phyloP scores from a whole-genome alignment of 2,329 filamentous ascomycete genomes.

The Juglanconis oblonga region DNA sequence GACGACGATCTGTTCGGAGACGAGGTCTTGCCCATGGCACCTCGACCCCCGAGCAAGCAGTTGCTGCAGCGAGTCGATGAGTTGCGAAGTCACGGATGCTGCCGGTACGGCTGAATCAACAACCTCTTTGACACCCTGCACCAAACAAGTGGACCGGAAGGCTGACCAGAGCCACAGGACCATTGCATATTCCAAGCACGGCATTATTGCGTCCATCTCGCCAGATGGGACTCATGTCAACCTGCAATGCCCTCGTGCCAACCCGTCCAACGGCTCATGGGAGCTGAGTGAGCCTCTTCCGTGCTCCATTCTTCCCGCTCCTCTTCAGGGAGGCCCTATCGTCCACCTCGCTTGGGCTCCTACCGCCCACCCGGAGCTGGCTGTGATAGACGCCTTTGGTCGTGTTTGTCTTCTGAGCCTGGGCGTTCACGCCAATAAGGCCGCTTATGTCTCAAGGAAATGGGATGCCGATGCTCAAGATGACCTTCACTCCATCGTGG shows the following conservation, averaged over 20 bases:
- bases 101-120: conserved; percentile 59
- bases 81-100: conserved; percentile 71
- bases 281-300: conserved; percentile 68
- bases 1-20: conserved; percentile 54
- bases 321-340: conserved; percentile 63
- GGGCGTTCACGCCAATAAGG: conserved; percentile 69
- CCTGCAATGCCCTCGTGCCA: conserved; percentile 69
- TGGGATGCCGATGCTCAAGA: conserved; percentile 68
- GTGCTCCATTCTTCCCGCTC: conserved; percentile 57
- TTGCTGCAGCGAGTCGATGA: conserved; percentile 74
- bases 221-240: conserved; percentile 68
- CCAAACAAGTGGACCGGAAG: neutral
- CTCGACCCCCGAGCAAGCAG: conserved; percentile 60
- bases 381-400: conserved; percentile 76
- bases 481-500: conserved; percentile 75
- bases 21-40: conserved; percentile 31
- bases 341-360: conserved; percentile 81
- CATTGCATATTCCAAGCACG: conserved; percentile 83
- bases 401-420: conserved; percentile 73
- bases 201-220: conserved; percentile 79
- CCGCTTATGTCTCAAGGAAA: conserved; percentile 54
- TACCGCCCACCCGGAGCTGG: conserved; percentile 72
- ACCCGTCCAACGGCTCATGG: conserved; percentile 70
- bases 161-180: conserved; percentile 48
- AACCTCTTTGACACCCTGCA: neutral